Evolutionary conservation across 371 early-diverging fungal species (phyloP).

Genomic region (Smittium culicis): DNA sequence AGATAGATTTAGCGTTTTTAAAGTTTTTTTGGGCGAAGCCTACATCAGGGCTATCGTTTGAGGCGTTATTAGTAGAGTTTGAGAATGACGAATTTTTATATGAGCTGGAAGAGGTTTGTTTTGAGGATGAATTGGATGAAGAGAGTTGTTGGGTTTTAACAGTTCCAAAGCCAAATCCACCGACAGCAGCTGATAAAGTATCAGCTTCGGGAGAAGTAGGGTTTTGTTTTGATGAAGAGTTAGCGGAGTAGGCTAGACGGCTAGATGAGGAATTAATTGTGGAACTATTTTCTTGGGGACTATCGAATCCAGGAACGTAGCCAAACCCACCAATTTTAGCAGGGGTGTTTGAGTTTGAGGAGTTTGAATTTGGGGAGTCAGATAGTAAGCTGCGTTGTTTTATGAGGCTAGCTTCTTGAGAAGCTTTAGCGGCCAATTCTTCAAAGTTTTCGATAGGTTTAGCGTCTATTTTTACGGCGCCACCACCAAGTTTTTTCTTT

Average conservation of each 20-base stretch:
- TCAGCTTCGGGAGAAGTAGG: not conserved
- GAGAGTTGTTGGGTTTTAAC: slow-evolving; percentile 10
- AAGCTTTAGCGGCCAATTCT: slow-evolving; percentile 78
- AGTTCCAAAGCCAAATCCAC: slow-evolving; percentile 14
- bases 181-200: not conserved
- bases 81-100: not conserved
- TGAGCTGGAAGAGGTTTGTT: not conserved
- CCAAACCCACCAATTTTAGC: not conserved
- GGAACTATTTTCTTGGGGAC: not conserved
- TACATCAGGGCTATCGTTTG: not conserved
- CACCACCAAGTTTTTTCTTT: slow-evolving; percentile 24
- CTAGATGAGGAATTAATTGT: not conserved
- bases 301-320: not conserved
- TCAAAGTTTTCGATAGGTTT: slow-evolving; percentile 78
- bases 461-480: slow-evolving; percentile 61
- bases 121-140: slow-evolving; percentile 7
- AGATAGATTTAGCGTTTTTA: slow-evolving; percentile 30
- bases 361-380: slow-evolving; percentile 10
- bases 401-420: slow-evolving; percentile 55
- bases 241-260: not conserved
- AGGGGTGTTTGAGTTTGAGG: slow-evolving; percentile 1
- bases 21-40: slow-evolving; percentile 7
- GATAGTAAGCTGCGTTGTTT: slow-evolving; percentile 24
- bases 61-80: not conserved
- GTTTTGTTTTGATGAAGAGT: not conserved